phyloP scores from a whole-genome alignment of 352 stramenopile species.

The Phytopythium cucurbitacearum region DNA sequence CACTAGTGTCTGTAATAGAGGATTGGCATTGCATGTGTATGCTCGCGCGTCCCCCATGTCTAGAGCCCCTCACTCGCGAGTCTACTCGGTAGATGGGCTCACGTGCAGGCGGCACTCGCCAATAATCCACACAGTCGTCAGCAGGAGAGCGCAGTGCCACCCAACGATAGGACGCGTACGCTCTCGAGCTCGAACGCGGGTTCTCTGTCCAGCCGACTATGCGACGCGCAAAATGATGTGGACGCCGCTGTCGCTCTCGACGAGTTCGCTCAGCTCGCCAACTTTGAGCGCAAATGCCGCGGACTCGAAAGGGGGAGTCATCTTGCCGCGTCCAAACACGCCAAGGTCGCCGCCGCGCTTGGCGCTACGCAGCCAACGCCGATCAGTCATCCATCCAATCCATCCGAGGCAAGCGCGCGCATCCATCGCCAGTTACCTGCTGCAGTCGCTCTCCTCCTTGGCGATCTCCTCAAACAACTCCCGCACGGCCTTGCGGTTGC shows the following conservation, averaged over 20 bases:
- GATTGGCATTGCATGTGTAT: constrained; percentile 1
- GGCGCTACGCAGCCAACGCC: constrained; percentile 36
- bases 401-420: neutral
- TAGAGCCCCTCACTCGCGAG: too few species aligned
- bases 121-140: too few species aligned
- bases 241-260: constrained; percentile 95
- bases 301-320: constrained; percentile 91
- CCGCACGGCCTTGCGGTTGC: constrained; percentile 36
- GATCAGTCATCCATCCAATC: neutral
- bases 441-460: constrained; percentile 87
- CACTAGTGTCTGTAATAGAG: too few species aligned
- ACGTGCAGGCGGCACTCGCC: too few species aligned
- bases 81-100: too few species aligned
- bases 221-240: constrained; percentile 95
- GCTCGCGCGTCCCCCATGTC: too few species aligned
- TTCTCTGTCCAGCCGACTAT: constrained; percentile 21
- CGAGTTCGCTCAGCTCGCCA: constrained; percentile 92
- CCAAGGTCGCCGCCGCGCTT: constrained; percentile 91
- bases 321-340: constrained; percentile 86
- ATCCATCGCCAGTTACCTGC: constrained; percentile 35
- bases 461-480: constrained; percentile 84
- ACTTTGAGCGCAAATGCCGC: constrained; percentile 91
- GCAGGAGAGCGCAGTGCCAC: too few species aligned
- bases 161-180: too few species aligned
- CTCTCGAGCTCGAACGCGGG: too few species aligned